Percentiles rank a stretch among this genome's conserved stretches.
These are phyloP conservation scores for Beauveria varroae DNA, from an alignment of 2,329 filamentous ascomycete species.

Conservation along the genomic window DNA sequence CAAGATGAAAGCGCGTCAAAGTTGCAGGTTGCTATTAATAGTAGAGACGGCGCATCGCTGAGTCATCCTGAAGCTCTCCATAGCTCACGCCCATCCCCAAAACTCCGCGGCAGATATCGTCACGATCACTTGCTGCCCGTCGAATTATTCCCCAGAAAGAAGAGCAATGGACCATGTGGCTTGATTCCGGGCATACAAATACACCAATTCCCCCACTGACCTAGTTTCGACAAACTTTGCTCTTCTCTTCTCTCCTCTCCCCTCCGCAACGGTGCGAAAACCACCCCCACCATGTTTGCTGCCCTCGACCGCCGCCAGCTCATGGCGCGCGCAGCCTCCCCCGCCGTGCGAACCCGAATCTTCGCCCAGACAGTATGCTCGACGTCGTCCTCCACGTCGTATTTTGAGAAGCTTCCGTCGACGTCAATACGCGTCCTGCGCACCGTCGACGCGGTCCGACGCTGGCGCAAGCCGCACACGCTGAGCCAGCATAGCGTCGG, in stretches of 20 bases:
- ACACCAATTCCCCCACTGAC: constrained; percentile 2
- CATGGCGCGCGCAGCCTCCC: constrained; percentile 4
- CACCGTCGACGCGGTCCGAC: constrained; percentile 62
- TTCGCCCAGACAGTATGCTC: constrained; percentile 15
- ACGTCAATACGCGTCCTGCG: constrained; percentile 66
- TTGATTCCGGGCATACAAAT: not conserved
- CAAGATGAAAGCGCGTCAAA: not conserved
- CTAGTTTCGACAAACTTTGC: not conserved
- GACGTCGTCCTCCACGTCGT: constrained; percentile 11
- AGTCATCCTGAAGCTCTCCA: not conserved
- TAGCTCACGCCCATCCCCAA: constrained; percentile 27
- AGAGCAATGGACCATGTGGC: constrained; percentile 1
- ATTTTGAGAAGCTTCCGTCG: constrained; percentile 42
- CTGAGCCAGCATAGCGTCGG: constrained; percentile 66
- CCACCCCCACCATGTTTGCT: not conserved
- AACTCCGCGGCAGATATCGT: constrained; percentile 43
- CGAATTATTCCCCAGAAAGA: not conserved
- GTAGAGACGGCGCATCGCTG: not conserved
- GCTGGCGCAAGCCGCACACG: constrained; percentile 59
- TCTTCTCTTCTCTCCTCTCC: not conserved
- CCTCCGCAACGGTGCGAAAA: not conserved
- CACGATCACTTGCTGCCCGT: constrained; percentile 25
- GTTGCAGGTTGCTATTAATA: too few species aligned
- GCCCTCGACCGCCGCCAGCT: not conserved
- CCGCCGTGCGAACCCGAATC: constrained; percentile 1